phyloP scores from a whole-genome alignment of 306 rosid species.

The Ormosia semicastrata region DNA sequence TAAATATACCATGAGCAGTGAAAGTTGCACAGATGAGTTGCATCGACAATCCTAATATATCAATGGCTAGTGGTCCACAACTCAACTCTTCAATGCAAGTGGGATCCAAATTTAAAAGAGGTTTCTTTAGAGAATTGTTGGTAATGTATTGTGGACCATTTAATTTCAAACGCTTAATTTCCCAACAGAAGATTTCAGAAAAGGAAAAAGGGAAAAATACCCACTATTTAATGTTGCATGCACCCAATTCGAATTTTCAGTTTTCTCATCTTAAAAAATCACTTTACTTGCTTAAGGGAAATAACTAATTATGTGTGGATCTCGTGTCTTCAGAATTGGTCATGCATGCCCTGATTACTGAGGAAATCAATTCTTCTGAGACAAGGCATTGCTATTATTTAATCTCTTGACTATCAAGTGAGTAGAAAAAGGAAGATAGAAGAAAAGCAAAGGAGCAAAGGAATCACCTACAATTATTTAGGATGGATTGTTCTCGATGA shows the following conservation, averaged over 20 bases:
- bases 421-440: neutral
- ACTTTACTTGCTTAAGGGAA: neutral
- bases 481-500: neutral
- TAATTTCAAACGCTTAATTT: neutral
- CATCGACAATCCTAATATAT: neutral
- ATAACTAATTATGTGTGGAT: neutral
- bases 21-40: constrained; percentile 16
- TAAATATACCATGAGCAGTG: constrained; percentile 8
- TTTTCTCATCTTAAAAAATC: neutral
- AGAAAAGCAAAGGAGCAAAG: neutral
- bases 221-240: neutral
- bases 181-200: neutral
- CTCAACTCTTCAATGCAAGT: neutral
- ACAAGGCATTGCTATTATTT: neutral
- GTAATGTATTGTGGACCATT: neutral
- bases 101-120: constrained; percentile 2
- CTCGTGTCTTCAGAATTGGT: neutral
- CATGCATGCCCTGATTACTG: neutral
- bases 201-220: neutral
- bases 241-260: neutral
- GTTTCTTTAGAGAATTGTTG: neutral
- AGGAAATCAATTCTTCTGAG: neutral
- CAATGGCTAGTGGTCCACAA: constrained; percentile 27
- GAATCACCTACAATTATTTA: neutral
- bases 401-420: neutral